These are phyloP conservation scores for Podospora sp. DNA, from an alignment of 495 filamentous ascomycete genomes.

Conservation along the genomic window DNA sequence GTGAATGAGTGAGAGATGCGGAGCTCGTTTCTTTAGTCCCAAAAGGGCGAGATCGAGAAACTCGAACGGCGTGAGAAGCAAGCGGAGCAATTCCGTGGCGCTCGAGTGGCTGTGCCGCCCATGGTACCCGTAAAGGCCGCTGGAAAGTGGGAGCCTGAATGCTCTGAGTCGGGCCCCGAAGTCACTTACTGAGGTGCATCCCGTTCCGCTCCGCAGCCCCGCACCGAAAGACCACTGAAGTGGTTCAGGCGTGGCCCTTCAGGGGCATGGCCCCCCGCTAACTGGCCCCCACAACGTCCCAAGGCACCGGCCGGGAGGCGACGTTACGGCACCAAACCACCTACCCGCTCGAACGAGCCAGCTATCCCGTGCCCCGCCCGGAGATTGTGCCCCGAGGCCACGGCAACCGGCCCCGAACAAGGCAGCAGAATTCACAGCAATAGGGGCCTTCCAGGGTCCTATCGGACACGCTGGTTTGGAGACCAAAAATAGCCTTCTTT, in stretches of 20 bases:
- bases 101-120: background rate
- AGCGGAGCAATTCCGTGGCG: no score
- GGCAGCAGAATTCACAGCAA: background rate
- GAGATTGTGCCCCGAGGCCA: background rate
- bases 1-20: background rate
- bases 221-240: background rate
- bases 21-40: background rate
- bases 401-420: background rate
- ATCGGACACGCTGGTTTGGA: background rate
- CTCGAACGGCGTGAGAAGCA: background rate
- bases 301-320: background rate
- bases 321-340: background rate
- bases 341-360: no score
- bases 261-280: background rate
- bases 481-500: background rate
- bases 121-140: background rate
- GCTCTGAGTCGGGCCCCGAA: background rate
- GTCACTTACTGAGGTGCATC: conserved; percentile 4
- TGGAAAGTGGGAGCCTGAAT: background rate
- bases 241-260: background rate
- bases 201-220: background rate
- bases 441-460: background rate
- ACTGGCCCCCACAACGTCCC: background rate
- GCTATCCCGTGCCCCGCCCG: background rate
- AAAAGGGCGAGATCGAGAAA: background rate